phyloP scores from a whole-genome alignment of 2,329 filamentous ascomycete species.

The Phyllosticta capitalensis region DNA sequence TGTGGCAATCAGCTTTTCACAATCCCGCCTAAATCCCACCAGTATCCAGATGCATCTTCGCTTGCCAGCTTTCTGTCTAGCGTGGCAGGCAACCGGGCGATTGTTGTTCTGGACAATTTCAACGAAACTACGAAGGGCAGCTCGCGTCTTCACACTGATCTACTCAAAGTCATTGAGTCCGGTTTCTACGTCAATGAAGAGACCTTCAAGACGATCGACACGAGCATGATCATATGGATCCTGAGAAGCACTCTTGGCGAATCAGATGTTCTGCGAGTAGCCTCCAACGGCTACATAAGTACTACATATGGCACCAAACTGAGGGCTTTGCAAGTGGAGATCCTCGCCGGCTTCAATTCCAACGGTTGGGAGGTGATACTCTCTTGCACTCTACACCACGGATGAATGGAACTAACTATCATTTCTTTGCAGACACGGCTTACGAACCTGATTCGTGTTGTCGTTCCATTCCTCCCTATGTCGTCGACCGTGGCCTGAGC shows the following conservation, averaged over 20 bases:
- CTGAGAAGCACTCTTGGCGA: conserved; percentile 34
- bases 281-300: no score
- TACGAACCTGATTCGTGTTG: conserved; percentile 33
- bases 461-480: conserved; percentile 37
- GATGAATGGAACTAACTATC: no score
- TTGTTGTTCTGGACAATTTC: conserved; percentile 45
- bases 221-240: conserved; percentile 40
- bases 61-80: conserved; percentile 41
- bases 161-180: no score
- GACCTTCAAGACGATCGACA: conserved; percentile 19
- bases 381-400: no score
- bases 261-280: rapidly evolving
- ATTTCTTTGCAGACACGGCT: conserved; percentile 24
- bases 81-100: conserved; percentile 26
- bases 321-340: no score
- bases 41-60: conserved; percentile 15
- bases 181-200: no score
- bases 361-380: no score
- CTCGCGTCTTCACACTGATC: no score
- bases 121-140: conserved; percentile 37
- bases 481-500: no score
- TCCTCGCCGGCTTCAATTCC: no score
- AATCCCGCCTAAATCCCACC: conserved; percentile 16
- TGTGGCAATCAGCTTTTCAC: conserved; percentile 33
- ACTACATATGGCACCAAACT: no score